Conservation (phyloP, 2,329 filamentous ascomycete species). For the Cladophialophora chaetospira region DNA sequence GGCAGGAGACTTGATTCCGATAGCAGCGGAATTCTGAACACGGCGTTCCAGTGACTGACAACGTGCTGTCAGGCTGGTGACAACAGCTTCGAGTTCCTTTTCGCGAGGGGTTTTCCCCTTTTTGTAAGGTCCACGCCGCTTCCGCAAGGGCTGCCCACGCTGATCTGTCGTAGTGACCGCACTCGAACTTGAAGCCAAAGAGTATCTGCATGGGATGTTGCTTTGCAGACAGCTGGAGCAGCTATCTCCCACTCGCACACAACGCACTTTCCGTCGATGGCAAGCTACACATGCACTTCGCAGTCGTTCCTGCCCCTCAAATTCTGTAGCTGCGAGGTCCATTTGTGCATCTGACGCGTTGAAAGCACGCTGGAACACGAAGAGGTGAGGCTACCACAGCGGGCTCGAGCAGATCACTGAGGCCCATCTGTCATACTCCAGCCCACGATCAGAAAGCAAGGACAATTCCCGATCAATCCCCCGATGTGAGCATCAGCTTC, state of each 20-base stretch:
- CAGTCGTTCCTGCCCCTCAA: background rate
- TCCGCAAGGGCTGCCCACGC: background rate
- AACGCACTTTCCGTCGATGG: slow-evolving; percentile 4
- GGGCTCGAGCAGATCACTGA: no score
- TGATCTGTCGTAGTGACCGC: background rate
- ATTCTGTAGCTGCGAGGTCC: background rate
- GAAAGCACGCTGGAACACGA: no score
- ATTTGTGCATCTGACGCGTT: background rate
- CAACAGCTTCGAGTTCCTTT: slow-evolving; percentile 1
- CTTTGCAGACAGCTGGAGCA: background rate
- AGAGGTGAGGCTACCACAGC: no score
- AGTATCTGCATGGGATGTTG: background rate
- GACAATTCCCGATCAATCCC: no score
- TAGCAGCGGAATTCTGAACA: background rate
- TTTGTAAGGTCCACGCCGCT: background rate
- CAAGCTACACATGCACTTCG: background rate
- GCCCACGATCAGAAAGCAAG: no score
- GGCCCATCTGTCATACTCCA: no score
- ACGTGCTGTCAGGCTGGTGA: background rate
- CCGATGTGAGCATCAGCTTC: no score
- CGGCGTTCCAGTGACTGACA: background rate
- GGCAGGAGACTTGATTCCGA: background rate
- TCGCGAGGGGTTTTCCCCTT: slow-evolving; percentile 4
- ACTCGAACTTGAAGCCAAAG: background rate
- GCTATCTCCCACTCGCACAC: background rate